These are phyloP conservation scores for Cornus controversa DNA, from an alignment of 148 eudicot genomes.

Conservation along the genomic window DNA sequence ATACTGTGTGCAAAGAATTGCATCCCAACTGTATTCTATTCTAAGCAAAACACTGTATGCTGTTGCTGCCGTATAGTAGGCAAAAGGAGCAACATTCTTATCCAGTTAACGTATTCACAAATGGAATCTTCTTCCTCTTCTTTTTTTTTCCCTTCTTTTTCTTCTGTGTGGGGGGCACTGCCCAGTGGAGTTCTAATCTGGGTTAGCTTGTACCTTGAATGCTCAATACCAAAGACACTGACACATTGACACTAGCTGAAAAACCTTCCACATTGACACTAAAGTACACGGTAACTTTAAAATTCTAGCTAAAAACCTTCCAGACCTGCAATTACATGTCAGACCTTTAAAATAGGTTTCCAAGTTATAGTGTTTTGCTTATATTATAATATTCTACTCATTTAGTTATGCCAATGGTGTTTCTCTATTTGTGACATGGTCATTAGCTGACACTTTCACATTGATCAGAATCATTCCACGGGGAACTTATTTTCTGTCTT, in stretches of 20 bases:
- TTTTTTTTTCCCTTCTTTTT: neutral
- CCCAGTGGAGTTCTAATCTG: neutral
- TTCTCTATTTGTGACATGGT: slow-evolving; percentile 8
- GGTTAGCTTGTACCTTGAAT: slow-evolving; percentile 1
- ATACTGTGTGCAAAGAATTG: neutral
- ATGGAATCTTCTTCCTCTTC: neutral
- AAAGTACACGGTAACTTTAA: neutral
- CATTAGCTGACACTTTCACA: too few relatives aligned
- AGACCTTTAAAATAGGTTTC: neutral
- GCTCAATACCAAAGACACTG: neutral
- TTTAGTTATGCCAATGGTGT: neutral
- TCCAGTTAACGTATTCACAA: neutral
- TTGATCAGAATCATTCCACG: slow-evolving; percentile 53
- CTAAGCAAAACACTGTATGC: neutral
- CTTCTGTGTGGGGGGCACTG: neutral
- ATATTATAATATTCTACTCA: neutral
- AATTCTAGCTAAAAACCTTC: neutral
- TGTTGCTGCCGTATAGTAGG: neutral
- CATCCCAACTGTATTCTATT: neutral
- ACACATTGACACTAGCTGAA: neutral
- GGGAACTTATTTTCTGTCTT: slow-evolving; percentile 58
- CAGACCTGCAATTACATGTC: neutral
- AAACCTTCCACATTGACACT: neutral
- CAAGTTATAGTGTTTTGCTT: neutral
- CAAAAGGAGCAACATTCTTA: neutral